A percentile compares a stretch with the other conserved stretches of the same genome.
phyloP scores from a whole-genome alignment of 225 moss, liverwort and hornwort species.

The Antitrichia curtipendula region DNA sequence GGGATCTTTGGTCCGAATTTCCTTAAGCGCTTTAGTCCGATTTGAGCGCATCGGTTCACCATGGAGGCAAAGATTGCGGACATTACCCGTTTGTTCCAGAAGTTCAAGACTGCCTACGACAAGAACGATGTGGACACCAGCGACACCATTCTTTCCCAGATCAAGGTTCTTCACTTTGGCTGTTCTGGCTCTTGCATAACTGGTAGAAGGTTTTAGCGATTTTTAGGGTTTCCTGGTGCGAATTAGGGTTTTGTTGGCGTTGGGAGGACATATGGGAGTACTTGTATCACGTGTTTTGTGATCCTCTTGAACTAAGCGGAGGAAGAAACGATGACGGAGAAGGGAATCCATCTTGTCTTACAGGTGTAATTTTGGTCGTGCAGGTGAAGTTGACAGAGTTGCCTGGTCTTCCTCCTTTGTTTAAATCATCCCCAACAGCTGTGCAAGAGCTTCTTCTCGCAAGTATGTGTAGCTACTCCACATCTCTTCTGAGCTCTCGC shows the following conservation, averaged over 20 bases:
- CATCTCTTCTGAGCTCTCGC: not conserved
- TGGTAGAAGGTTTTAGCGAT: not conserved
- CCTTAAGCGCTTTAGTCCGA: not conserved
- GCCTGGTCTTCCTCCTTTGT: slow-evolving; percentile 12
- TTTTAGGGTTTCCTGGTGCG: not conserved
- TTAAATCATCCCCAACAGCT: slow-evolving; percentile 4
- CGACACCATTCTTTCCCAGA: slow-evolving; percentile 8
- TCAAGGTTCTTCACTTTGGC: not conserved
- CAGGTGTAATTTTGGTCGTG: not conserved
- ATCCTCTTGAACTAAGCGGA: not conserved
- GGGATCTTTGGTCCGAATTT: not conserved
- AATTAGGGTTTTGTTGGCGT: not conserved
- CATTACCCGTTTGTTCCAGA: slow-evolving; percentile 1
- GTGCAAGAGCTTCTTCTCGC: slow-evolving; percentile 13
- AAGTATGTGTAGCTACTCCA: not conserved
- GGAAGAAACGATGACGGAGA: not conserved
- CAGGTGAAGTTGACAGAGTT: slow-evolving; percentile 16
- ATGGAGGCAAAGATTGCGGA: slow-evolving; percentile 13
- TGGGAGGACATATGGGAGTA: not conserved
- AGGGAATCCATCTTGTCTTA: not conserved
- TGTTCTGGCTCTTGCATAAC: not conserved
- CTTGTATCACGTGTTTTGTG: not conserved
- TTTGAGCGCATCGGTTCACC: not conserved
- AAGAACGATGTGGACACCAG: slow-evolving; percentile 11
- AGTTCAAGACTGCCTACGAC: slow-evolving; percentile 8